These are phyloP conservation scores for Rhipidocladum racemiflorum DNA, from an alignment of 176 grass and related monocot genomes.

Conservation along the genomic window DNA sequence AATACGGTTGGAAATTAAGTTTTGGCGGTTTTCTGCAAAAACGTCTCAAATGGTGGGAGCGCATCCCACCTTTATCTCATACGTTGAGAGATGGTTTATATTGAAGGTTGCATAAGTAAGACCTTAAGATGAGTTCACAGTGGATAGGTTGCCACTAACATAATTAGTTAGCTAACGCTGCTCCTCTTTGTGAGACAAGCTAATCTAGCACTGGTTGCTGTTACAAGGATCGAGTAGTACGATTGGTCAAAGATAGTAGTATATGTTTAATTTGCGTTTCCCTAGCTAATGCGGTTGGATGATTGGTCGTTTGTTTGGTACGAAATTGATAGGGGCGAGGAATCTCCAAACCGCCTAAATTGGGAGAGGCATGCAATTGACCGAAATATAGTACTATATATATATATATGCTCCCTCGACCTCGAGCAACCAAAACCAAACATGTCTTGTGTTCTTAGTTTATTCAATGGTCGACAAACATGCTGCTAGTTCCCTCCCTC, in stretches of 20 bases:
- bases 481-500: neutral
- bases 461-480: neutral
- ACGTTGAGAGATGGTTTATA: too few species aligned
- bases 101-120: too few species aligned
- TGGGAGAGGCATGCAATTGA: constrained; percentile 13
- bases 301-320: constrained; percentile 1
- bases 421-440: constrained; percentile 24
- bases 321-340: neutral
- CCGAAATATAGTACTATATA: neutral
- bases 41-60: too few species aligned
- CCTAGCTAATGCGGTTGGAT: neutral
- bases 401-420: neutral
- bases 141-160: too few species aligned
- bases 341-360: constrained; percentile 11
- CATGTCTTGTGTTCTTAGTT: neutral
- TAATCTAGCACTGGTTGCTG: neutral
- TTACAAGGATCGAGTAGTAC: neutral
- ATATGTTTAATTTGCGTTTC: neutral
- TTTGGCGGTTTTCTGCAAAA: too few species aligned
- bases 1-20: too few species aligned
- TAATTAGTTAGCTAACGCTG: neutral
- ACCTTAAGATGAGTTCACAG: too few species aligned
- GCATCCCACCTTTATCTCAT: too few species aligned
- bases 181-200: neutral
- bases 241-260: neutral